A percentile compares a stretch with the other conserved stretches of the same genome.
Evolutionary conservation across 495 filamentous ascomycete genomes (phyloP).

Genomic region (Chaetomium fimeti): DNA sequence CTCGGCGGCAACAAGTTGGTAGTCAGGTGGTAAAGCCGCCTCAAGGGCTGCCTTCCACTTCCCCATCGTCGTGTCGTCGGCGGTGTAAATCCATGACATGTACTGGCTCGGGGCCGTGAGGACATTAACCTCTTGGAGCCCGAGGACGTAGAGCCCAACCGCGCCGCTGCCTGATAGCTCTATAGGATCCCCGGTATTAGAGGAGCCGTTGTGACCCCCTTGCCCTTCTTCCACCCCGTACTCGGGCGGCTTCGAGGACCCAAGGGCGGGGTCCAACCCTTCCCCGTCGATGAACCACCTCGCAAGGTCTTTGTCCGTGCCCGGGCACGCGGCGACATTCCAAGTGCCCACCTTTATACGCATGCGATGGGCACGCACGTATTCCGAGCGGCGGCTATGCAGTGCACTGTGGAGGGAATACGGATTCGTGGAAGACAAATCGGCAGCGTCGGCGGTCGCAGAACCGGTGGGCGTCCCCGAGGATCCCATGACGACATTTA

Average conservation of each 20-base stretch:
- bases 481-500: slow-evolving; percentile 28
- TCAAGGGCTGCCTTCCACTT: slow-evolving; percentile 77
- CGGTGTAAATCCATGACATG: slow-evolving; percentile 60
- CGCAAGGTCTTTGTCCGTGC: slow-evolving; percentile 80
- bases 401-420: slow-evolving; percentile 55
- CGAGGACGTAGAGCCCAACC: slow-evolving; percentile 84
- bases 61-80: slow-evolving; percentile 62
- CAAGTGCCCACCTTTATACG: slow-evolving; percentile 86
- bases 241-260: slow-evolving; percentile 48
- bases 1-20: slow-evolving; percentile 70
- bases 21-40: slow-evolving; percentile 71
- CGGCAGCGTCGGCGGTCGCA: slow-evolving; percentile 37
- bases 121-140: slow-evolving; percentile 89
- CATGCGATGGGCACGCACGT: slow-evolving; percentile 64
- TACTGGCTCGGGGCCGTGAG: slow-evolving; percentile 62
- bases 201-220: slow-evolving; percentile 25
- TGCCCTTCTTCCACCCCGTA: slow-evolving; percentile 29
- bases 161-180: slow-evolving; percentile 53
- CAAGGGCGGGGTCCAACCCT: slow-evolving; percentile 61
- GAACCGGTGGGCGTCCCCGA: slow-evolving; percentile 35
- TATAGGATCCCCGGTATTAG: slow-evolving; percentile 37
- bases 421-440: slow-evolving; percentile 39
- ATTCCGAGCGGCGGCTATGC: slow-evolving; percentile 72
- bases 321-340: slow-evolving; percentile 85
- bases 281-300: slow-evolving; percentile 81